These are phyloP conservation scores for Lactifluus pinguis DNA, from an alignment of 768 basidiomycete genomes.

Conservation along the genomic window DNA sequence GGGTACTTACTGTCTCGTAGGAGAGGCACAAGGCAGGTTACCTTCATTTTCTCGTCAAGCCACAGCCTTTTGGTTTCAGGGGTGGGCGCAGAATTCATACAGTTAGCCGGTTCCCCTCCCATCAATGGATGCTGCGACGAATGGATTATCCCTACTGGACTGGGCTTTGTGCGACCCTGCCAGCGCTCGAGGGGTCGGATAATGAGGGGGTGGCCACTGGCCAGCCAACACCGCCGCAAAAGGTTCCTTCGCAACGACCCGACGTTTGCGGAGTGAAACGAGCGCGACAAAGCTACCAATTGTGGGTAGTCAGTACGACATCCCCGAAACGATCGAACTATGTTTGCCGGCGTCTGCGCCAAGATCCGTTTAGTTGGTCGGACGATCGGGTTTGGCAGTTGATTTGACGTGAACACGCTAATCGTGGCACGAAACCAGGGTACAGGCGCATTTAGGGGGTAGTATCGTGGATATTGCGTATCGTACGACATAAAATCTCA, in stretches of 20 bases:
- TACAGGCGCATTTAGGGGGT: not conserved
- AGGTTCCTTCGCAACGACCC: not conserved
- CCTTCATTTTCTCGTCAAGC: not conserved
- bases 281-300: not conserved
- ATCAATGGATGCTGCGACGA: not conserved
- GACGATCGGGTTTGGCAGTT: not conserved
- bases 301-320: not conserved
- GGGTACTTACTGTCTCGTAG: not conserved
- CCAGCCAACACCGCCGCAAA: not conserved
- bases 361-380: not conserved
- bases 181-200: not conserved
- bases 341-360: not conserved
- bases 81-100: not conserved
- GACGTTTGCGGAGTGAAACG: not conserved
- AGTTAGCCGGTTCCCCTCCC: not conserved
- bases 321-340: not conserved
- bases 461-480: not conserved
- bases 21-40: not conserved
- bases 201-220: too few relatives aligned
- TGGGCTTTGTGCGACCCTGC: not conserved
- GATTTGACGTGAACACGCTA: not conserved
- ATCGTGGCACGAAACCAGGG: not conserved
- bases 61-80: not conserved
- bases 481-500: slow-evolving; percentile 2
- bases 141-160: not conserved